phyloP scores from a whole-genome alignment of 2,329 filamentous ascomycete species.

The Venturia asperata region DNA sequence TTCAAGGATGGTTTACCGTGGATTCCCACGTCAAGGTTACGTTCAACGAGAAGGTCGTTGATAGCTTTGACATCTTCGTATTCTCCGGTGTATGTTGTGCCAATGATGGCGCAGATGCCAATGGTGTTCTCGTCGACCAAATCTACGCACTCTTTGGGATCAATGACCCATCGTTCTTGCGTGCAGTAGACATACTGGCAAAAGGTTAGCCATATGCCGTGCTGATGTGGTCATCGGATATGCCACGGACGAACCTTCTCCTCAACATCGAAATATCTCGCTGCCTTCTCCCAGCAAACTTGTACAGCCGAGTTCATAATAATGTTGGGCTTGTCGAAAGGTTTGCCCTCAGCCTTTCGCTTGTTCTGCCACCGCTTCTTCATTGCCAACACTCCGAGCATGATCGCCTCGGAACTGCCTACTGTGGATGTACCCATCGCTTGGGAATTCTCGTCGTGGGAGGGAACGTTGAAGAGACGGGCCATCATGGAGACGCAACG shows the following conservation, averaged over 20 bases:
- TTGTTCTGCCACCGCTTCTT: slow-evolving; percentile 91
- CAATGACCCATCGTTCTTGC: slow-evolving; percentile 53
- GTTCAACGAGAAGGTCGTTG: slow-evolving; percentile 76
- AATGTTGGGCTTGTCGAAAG: slow-evolving; percentile 75
- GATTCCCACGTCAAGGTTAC: slow-evolving; percentile 71
- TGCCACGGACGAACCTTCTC: slow-evolving; percentile 48
- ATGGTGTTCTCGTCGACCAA: slow-evolving; percentile 67
- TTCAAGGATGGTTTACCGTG: slow-evolving; percentile 41
- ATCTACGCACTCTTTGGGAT: slow-evolving; percentile 54
- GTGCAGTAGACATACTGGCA: slow-evolving; percentile 58
- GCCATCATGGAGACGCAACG: slow-evolving; percentile 72
- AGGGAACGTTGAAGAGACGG: slow-evolving; percentile 69
- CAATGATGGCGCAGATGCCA: slow-evolving; percentile 85
- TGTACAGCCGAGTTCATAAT: slow-evolving; percentile 95
- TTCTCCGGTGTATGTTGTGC: slow-evolving; percentile 91
- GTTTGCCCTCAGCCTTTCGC: slow-evolving; percentile 74
- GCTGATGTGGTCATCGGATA: background rate
- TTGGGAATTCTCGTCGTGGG: slow-evolving; percentile 46
- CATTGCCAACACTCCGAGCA: slow-evolving; percentile 80
- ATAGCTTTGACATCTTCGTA: slow-evolving; percentile 91
- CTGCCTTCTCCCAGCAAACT: slow-evolving; percentile 89
- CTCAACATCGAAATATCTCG: slow-evolving; percentile 59
- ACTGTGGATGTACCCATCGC: slow-evolving; percentile 83
- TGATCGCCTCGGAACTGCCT: slow-evolving; percentile 83
- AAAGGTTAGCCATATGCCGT: background rate